These are phyloP conservation scores for Gracilaria vermiculophylla DNA, from an alignment of 23 red algal species.

Conservation along the genomic window DNA sequence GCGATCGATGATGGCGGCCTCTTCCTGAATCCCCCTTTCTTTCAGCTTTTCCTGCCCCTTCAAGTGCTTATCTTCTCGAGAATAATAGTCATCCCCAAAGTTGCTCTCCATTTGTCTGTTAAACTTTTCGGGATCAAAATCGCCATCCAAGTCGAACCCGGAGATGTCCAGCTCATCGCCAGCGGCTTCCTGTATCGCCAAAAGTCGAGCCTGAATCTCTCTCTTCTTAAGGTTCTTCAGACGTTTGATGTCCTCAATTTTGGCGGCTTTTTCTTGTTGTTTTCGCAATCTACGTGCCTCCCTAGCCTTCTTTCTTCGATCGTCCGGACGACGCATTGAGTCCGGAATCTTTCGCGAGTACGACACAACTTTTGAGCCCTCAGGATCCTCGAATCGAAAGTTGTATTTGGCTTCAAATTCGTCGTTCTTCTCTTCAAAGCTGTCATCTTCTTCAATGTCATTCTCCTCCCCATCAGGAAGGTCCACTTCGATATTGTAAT, in stretches of 20 bases:
- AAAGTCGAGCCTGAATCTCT: slow-evolving; percentile 67
- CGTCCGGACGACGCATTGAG: slow-evolving; percentile 74
- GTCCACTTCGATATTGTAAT: slow-evolving; percentile 75
- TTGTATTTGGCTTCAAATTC: slow-evolving; percentile 88
- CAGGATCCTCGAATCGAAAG: slow-evolving; percentile 95
- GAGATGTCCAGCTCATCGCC: slow-evolving; percentile 57
- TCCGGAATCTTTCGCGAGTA: slow-evolving; percentile 65
- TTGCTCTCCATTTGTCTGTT: slow-evolving; percentile 69
- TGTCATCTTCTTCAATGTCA: slow-evolving; percentile 18
- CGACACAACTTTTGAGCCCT: slow-evolving; percentile 60
- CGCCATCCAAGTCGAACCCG: slow-evolving; percentile 73
- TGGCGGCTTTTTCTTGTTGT: slow-evolving; percentile 52
- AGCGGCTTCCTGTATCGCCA: slow-evolving; percentile 66
- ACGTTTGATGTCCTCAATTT: slow-evolving; percentile 76
- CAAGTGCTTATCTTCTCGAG: slow-evolving; percentile 44
- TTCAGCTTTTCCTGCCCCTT: background rate
- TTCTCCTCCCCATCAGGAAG: background rate
- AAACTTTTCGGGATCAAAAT: slow-evolving; percentile 80
- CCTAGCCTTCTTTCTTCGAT: slow-evolving; percentile 65
- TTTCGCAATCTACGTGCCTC: slow-evolving; percentile 65
- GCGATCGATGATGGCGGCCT: background rate
- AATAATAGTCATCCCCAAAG: slow-evolving; percentile 86
- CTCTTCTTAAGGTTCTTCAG: slow-evolving; percentile 70
- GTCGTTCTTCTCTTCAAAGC: slow-evolving; percentile 54
- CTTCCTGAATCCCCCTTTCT: background rate